Evolutionary conservation across 768 basidiomycete genomes (phyloP), one percentile per base, ranked within the genome.

Genomic region (Hericium coralloides): DNA sequence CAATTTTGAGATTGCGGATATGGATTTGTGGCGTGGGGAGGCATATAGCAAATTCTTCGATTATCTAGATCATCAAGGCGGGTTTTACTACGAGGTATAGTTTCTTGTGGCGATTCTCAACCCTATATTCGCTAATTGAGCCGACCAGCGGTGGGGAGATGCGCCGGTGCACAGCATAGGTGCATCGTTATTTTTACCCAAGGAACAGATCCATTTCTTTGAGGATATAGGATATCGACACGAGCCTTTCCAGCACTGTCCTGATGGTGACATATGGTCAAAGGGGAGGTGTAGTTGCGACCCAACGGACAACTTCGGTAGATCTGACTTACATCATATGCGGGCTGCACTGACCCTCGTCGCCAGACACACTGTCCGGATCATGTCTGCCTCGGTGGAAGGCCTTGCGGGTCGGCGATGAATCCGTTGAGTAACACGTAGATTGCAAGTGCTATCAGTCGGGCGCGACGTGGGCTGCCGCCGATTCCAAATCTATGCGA

Each of bases 1-100:
- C 63, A 97, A 94, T 70, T 95, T 95, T 64, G 93, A 95, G 68
- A 95, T 97, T 58, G 93, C 78, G 5, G 79, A 84, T 64, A 77
- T 95, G 59, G 84, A 89, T 59, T 81, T 95, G 58, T 94, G 90
- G 90, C 77, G 92, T 63, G 72, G 84, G 14, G 85, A 93, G 58
- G 84, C 85, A 3, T 97, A 97, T 67, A 75, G 73, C 57, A 82
- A 86, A 62, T 95, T 83, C 75, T 95, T 95, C 62, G 85, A 92
- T 47, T 81, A 81, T 68, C 75, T 95, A 18, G 93, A 95, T 55
- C 66, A 78, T 55, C 76, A 77, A 45, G 93, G 93, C 55, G 92
- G 92, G 15, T 92, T 94, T 69, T 94, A 93, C 69, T 92, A 92
- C 61, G 92, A 94, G 82, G 87, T 70, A 18, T 8, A 49, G 80